Base-by-base conservation (phyloP, 2,329 filamentous ascomycete species). In the Dothistroma pini region DNA sequence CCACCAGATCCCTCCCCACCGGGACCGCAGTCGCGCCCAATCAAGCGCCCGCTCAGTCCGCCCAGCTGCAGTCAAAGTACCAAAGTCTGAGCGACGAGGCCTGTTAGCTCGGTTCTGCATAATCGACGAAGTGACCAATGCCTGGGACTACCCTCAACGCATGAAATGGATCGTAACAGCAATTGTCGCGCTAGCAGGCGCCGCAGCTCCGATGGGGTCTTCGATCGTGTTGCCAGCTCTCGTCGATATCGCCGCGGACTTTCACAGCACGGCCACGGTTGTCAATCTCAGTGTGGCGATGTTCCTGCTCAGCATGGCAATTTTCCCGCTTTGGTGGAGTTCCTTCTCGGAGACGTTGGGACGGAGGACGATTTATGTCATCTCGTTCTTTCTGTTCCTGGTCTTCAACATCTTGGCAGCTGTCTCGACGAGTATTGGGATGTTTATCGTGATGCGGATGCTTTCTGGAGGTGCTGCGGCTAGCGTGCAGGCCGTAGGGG, bases 241-340 rank as follows among this genome's bases (percentile, higher is more conserved):
- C 1, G 78, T 82, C 1, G 79, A 88, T 48, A 84, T 95, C 59
- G 78, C 86, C 0, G 70, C 71, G 4, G 85, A 89, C 22, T 79
- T 95, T 49, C 66, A 87, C 65, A 81, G 86, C 12, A 83, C 83
- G 0, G 75, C 84, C 14, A 89, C 89, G 0, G 77, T 90, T 16
- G 86, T 87, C 58, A 96, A 95, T 73, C 71, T 95, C 60, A 88
- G 88, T 0, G 84, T 95, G 0, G 88, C 90, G 0, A 75, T 93
- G 60, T 95, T 93, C 73, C 91, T 95, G 89, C 80, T 95, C 4
- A 80, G 84, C 68, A 73, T 95, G 89, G 85, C 86, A 58, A 90
- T 95, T 50, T 93, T 92, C 67, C 91, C 91, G 0, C 80, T 96
- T 0, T 95, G 90, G 90, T 95, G 89, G 89, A 91, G 88, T 0